Evolutionary conservation across 371 early-diverging fungal species (phyloP), one percentile per base, ranked within the genome.

Genomic region (Zopfochytrium polystomum): DNA sequence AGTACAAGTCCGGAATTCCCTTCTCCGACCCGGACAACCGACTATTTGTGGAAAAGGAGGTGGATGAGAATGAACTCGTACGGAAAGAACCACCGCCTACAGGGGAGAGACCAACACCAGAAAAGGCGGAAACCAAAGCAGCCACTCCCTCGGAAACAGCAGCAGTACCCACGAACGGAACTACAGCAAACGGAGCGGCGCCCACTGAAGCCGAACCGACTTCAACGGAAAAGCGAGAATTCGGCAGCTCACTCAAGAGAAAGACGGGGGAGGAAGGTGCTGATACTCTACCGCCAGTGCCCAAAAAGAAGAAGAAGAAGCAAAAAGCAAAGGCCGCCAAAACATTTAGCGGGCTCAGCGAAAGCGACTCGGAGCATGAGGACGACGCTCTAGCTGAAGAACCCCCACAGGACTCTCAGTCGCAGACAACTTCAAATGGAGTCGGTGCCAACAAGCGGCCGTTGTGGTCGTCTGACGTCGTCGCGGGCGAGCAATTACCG

Each of bases 1-100:
- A 91, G 63, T 79, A 89, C 67, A 83, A 86, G 34, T 79, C 79
- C 18, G 90, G 91, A 5, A 31, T 92, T 6, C 74, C 78, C 13
- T 67, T 63, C 20, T 73, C 84, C 0, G 86, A 89, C 65, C 67
- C 71, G 1, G 62, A 67, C 58, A 75, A 75, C n/a, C 72, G 78
- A 43, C 62, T 87, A 32, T 42, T 62, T 43, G 72, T 74, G 20
- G 64, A 65, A 26, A 58, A 58, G n/a, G 67, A 62, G 29, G 63
- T 50, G 26, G 59, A 52, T 11, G 69, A 31, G 25, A 9, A 57
- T 25, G 30, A 4, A n/a, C 5, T 13, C 62, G 23, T 23, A 52
- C 30, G 47, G 3, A 47, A 50, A 56, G 54, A 7, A 15, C 33
- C 38, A 48, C 58, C 31, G 67, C 66, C 6, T 45, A 56, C 43